Evolutionary conservation across 805 yeast species (phyloP).

Genomic region (Suhomyces vadensis): DNA sequence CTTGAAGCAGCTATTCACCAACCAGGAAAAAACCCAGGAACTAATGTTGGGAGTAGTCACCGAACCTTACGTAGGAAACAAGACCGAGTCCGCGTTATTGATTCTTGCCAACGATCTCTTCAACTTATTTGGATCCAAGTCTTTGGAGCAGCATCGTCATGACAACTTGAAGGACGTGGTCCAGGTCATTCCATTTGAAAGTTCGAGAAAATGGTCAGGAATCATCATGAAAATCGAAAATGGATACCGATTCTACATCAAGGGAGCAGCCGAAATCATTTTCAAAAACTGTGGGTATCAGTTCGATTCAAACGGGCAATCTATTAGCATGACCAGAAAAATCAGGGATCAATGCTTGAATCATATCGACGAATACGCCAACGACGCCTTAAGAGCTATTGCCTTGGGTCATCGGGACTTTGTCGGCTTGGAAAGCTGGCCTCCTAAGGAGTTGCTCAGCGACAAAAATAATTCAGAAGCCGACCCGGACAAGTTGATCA

Average conservation of each 20-base stretch:
- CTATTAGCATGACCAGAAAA: slow-evolving; percentile 28
- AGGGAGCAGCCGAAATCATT: slow-evolving; percentile 95
- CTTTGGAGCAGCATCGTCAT: slow-evolving; percentile 45
- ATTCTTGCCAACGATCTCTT: slow-evolving; percentile 62
- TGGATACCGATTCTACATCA: slow-evolving; percentile 64
- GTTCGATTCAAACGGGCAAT: slow-evolving; percentile 30
- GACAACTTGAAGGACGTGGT: slow-evolving; percentile 39
- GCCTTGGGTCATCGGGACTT: slow-evolving; percentile 84
- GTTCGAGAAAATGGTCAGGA: slow-evolving; percentile 91
- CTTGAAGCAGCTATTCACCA: slow-evolving; percentile 25
- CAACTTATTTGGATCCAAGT: slow-evolving; percentile 40
- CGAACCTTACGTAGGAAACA: slow-evolving; percentile 83
- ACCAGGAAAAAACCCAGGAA: slow-evolving; percentile 9
- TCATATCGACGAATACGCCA: slow-evolving; percentile 58
- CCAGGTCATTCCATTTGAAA: slow-evolving; percentile 87
- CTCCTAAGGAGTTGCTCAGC: slow-evolving; percentile 52
- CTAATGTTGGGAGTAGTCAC: slow-evolving; percentile 21
- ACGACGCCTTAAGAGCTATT: slow-evolving; percentile 81
- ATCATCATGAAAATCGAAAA: slow-evolving; percentile 55
- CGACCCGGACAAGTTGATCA: slow-evolving; percentile 35
- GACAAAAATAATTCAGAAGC: slow-evolving; percentile 39
- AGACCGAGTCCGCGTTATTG: slow-evolving; percentile 89
- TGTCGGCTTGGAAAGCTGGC: slow-evolving; percentile 54
- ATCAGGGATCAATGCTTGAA: slow-evolving; percentile 31
- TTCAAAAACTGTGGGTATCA: slow-evolving; percentile 55